Evolutionary conservation across 2,329 filamentous ascomycete species (phyloP).

Genomic region (Cryphonectria naterciae): DNA sequence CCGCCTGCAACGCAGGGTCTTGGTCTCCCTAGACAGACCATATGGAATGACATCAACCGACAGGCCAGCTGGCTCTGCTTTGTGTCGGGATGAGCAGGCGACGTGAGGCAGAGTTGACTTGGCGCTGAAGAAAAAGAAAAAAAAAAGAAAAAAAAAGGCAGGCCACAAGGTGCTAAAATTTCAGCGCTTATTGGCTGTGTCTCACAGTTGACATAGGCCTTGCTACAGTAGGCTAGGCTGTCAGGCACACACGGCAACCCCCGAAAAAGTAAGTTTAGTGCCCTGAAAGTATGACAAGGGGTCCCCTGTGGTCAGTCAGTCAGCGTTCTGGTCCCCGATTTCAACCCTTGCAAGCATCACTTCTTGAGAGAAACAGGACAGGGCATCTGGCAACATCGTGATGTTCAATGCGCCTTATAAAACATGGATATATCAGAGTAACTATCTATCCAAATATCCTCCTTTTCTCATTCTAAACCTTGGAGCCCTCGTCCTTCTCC

Average conservation of each 20-base stretch:
- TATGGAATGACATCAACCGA: neutral
- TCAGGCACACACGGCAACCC: neutral
- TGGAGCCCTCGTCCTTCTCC: too few species aligned
- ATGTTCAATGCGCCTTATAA: too few species aligned
- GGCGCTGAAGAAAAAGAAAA: neutral
- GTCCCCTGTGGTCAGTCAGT: neutral
- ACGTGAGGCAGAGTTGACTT: neutral
- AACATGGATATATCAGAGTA: too few species aligned
- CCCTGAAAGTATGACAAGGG: neutral
- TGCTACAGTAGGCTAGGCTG: neutral
- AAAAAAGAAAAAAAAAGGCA: neutral
- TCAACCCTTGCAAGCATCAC: too few species aligned
- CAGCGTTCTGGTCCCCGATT: too few species aligned
- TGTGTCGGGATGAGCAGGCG: neutral
- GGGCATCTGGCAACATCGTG: too few species aligned
- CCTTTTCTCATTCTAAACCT: too few species aligned
- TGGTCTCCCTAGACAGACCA: neutral
- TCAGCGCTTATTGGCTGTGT: neutral
- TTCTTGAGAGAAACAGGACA: too few species aligned
- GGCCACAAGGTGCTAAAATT: neutral
- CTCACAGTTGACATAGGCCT: neutral
- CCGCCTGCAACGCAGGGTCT: neutral
- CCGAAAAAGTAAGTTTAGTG: neutral
- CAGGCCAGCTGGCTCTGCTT: neutral
- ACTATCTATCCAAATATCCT: too few species aligned